A percentile compares a stretch with the other conserved stretches of the same genome.
These are phyloP conservation scores for Xanthoparmelia taractica DNA, from an alignment of 495 filamentous ascomycete species.

Conservation along the genomic window DNA sequence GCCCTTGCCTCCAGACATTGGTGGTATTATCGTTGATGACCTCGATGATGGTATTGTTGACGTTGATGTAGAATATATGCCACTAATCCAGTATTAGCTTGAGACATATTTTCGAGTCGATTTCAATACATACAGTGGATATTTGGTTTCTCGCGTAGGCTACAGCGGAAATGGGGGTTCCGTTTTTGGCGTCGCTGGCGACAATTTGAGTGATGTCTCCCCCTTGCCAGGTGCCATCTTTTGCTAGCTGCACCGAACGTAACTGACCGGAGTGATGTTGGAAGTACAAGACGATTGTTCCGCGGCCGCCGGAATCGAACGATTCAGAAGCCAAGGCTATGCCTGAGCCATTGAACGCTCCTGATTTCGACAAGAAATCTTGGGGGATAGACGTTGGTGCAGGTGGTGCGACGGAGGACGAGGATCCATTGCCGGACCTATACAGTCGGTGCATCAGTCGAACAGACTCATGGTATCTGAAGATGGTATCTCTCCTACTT, in stretches of 20 bases:
- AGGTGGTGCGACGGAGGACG: not conserved
- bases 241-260: conserved; percentile 27
- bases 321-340: conserved; percentile 33
- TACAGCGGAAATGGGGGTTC: conserved; percentile 32
- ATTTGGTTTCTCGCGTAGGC: conserved; percentile 27
- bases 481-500: conserved; percentile 9
- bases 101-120: not conserved
- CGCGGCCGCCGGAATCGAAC: conserved; percentile 23
- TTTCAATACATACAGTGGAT: conserved; percentile 18
- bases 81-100: conserved; percentile 18
- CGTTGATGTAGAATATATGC: conserved; percentile 33
- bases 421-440: conserved; percentile 5
- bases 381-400: conserved; percentile 10
- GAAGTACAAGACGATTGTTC: conserved; percentile 33
- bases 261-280: conserved; percentile 32
- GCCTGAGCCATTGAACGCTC: conserved; percentile 35
- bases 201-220: conserved; percentile 28
- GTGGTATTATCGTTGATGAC: conserved; percentile 27
- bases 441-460: conserved; percentile 4
- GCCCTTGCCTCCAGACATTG: conserved; percentile 28
- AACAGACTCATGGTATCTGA: not conserved
- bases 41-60: conserved; percentile 27
- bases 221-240: conserved; percentile 26
- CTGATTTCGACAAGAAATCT: conserved; percentile 24
- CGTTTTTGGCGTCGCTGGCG: conserved; percentile 33